Percentiles rank a stretch among this genome's conserved stretches.
These are phyloP conservation scores for Amanita polypyramis DNA, from an alignment of 768 basidiomycete species.

Conservation along the genomic window DNA sequence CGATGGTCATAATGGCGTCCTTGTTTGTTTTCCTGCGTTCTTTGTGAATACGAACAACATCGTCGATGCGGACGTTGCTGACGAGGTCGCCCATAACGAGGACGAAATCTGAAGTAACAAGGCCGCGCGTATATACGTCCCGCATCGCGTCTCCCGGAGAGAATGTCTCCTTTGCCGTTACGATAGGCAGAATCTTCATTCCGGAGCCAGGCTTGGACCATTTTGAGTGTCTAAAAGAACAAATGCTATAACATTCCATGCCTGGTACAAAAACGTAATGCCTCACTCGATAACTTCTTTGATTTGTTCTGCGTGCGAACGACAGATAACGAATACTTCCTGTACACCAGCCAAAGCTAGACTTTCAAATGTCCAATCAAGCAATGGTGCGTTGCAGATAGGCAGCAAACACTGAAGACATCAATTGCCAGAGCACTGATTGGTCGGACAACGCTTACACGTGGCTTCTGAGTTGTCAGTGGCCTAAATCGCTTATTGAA, in stretches of 20 bases:
- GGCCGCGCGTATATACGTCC: constrained; percentile 84
- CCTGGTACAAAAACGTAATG: constrained; percentile 14
- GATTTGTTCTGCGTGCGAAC: constrained; percentile 82
- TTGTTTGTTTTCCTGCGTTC: constrained; percentile 78
- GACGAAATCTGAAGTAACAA: constrained; percentile 86
- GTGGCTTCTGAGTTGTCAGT: constrained; percentile 77
- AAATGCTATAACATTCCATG: constrained; percentile 8
- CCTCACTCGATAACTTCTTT: constrained; percentile 72
- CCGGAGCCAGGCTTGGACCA: constrained; percentile 76
- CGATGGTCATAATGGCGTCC: constrained; percentile 96
- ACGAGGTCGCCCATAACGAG: constrained; percentile 89
- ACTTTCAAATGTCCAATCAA: constrained; percentile 96
- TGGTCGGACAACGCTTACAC: constrained; percentile 39
- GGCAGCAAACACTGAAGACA: constrained; percentile 73
- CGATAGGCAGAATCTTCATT: constrained; percentile 75
- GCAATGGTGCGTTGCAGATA: constrained; percentile 84
- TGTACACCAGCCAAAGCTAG: constrained; percentile 92
- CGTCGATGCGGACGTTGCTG: constrained; percentile 85
- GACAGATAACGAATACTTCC: constrained; percentile 91
- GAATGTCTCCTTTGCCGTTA: constrained; percentile 79
- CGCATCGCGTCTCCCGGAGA: constrained; percentile 90
- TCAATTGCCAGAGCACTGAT: constrained; percentile 11
- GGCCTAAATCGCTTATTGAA: constrained; percentile 92
- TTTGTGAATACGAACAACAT: constrained; percentile 83
- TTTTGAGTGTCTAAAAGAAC: constrained; percentile 54